A percentile compares a stretch with the other conserved stretches of the same genome.
These are phyloP conservation scores for Fusarium sp. DNA, from an alignment of 2,329 filamentous ascomycete genomes.

Conservation along the genomic window DNA sequence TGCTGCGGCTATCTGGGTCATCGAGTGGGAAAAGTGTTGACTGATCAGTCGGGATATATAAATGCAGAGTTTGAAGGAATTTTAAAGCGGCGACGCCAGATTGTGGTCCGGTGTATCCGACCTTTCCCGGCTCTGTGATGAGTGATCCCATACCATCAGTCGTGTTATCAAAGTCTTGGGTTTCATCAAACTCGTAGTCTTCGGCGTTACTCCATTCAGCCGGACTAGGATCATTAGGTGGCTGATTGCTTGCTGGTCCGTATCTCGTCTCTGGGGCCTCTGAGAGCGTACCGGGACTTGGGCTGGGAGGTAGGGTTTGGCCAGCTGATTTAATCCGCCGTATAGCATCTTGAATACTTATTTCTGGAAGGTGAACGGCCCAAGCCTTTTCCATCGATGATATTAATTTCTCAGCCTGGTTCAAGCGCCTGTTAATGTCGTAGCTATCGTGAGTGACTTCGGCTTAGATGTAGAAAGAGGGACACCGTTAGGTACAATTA, in stretches of 20 bases:
- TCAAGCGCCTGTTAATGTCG: constrained; percentile 1
- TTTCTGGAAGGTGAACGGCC: constrained; percentile 7
- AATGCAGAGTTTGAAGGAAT: constrained; percentile 10
- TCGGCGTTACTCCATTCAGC: constrained; percentile 23
- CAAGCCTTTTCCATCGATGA: constrained; percentile 25
- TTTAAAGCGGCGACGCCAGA: constrained; percentile 33
- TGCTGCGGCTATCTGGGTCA: no score
- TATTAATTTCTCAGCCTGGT: constrained; percentile 8
- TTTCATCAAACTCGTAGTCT: constrained; percentile 30
- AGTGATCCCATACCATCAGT: constrained; percentile 37
- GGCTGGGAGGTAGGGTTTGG: not conserved
- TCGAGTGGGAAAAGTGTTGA: no score
- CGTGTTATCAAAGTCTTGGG: constrained; percentile 21
- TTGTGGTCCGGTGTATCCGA: constrained; percentile 33
- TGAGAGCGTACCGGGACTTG: not conserved
- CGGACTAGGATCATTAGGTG: constrained; percentile 1
- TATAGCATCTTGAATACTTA: not conserved
- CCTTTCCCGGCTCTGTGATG: constrained; percentile 19
- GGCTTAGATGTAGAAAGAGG: no score
- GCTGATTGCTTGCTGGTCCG: constrained; percentile 5
- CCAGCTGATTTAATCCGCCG: not conserved
- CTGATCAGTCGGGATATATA: no score
- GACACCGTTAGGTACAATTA: not conserved
- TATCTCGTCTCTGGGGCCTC: constrained; percentile 13
- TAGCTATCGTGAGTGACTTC: not conserved